Percentiles rank a stretch among this genome's conserved stretches.
Evolutionary conservation across 2,329 filamentous ascomycete species (phyloP).

Genomic region (Ceratocystis papillata): DNA sequence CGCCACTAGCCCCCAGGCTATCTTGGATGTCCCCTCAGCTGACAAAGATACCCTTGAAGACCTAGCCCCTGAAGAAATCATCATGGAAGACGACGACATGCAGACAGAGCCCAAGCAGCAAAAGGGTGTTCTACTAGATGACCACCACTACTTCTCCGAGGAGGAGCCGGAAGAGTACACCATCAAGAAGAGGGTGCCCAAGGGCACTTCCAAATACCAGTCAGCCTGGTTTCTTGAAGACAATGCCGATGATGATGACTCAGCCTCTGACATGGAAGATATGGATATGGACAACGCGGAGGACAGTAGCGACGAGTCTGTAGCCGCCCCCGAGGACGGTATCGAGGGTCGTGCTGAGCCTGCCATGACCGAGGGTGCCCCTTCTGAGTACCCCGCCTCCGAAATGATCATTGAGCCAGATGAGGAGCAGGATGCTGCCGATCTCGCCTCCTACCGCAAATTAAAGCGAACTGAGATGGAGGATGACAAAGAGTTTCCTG

Average conservation of each 20-base stretch:
- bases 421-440: slow-evolving; percentile 65
- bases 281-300: slow-evolving; percentile 50
- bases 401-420: slow-evolving; percentile 83
- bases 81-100: slow-evolving; percentile 54
- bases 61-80: slow-evolving; percentile 74
- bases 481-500: slow-evolving; percentile 90
- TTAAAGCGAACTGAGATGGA: slow-evolving; percentile 69
- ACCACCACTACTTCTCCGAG: slow-evolving; percentile 96
- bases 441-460: slow-evolving; percentile 70
- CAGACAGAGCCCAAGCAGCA: slow-evolving; percentile 39
- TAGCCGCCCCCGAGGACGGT: slow-evolving; percentile 69
- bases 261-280: slow-evolving; percentile 64
- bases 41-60: slow-evolving; percentile 76
- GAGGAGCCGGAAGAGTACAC: slow-evolving; percentile 55
- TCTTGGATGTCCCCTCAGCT: slow-evolving; percentile 60
- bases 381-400: slow-evolving; percentile 85
- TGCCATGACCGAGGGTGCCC: slow-evolving; percentile 60
- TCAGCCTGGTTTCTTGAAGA: slow-evolving; percentile 83
- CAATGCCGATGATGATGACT: slow-evolving; percentile 67
- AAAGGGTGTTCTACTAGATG: slow-evolving; percentile 86
- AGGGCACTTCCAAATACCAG: slow-evolving; percentile 88
- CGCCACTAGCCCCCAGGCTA: slow-evolving; percentile 48
- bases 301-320: slow-evolving; percentile 44
- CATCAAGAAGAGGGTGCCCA: slow-evolving; percentile 65
- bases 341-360: slow-evolving; percentile 56